phyloP scores from a whole-genome alignment of 192 early-diverging fungal genomes.

The Obelidium mucronatum region DNA sequence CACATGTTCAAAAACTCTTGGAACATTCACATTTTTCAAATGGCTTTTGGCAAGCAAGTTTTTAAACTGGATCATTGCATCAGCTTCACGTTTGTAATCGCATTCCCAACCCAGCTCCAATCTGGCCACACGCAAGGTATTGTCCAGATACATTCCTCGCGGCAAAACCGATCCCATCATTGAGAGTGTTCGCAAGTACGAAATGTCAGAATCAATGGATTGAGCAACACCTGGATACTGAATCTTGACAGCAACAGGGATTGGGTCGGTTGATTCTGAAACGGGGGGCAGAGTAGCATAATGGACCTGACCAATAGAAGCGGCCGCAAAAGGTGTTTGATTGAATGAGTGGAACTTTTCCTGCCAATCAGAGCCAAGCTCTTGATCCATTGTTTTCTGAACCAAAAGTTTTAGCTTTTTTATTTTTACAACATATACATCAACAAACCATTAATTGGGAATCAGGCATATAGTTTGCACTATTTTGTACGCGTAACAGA shows the following conservation, averaged over 20 bases:
- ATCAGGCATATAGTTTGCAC: constrained; percentile 95
- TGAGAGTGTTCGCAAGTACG: constrained; percentile 80
- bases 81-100: constrained; percentile 90
- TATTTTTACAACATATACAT: background rate
- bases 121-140: constrained; percentile 89
- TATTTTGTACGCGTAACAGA: constrained; percentile 87
- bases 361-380: constrained; percentile 28
- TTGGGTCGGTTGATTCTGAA: background rate
- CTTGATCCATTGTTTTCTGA: constrained; percentile 35
- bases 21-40: constrained; percentile 63
- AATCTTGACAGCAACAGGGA: constrained; percentile 84
- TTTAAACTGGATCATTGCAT: constrained; percentile 75
- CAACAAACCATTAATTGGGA: constrained; percentile 77
- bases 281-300: constrained; percentile 48
- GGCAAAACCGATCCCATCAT: constrained; percentile 87
- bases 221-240: constrained; percentile 95
- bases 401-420: background rate
- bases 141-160: constrained; percentile 94
- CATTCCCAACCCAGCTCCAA: constrained; percentile 92
- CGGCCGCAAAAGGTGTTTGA: constrained; percentile 88
- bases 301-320: constrained; percentile 62
- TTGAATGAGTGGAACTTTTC: constrained; percentile 69
- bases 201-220: constrained; percentile 89
- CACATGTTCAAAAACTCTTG: constrained; percentile 71
- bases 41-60: constrained; percentile 59